These are phyloP conservation scores for Boletellus emodensis DNA, from an alignment of 768 basidiomycete genomes.

Conservation along the genomic window DNA sequence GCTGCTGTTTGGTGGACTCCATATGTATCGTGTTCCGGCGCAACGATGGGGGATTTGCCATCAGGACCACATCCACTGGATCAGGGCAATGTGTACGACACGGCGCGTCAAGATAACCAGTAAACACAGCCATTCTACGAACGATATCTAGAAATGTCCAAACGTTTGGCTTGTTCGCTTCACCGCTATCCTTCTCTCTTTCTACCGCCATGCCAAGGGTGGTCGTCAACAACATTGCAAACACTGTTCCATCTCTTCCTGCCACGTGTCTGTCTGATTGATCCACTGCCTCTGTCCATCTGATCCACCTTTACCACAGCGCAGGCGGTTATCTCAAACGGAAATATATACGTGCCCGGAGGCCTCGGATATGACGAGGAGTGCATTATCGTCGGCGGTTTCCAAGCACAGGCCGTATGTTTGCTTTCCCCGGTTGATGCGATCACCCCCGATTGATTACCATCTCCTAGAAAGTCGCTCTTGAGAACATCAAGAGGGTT, in stretches of 20 bases:
- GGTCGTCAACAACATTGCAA: not conserved
- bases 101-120: too few relatives aligned
- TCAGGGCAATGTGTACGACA: too few relatives aligned
- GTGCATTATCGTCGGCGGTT: constrained; percentile 33
- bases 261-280: not conserved
- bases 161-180: not conserved
- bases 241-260: not conserved
- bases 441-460: not conserved
- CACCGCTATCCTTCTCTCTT: not conserved
- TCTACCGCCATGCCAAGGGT: not conserved
- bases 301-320: not conserved
- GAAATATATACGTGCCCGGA: constrained; percentile 38
- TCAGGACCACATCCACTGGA: too few relatives aligned
- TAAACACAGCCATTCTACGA: not conserved
- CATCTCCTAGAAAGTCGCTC: constrained; percentile 31
- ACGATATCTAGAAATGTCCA: not conserved
- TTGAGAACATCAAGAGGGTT: constrained; percentile 37
- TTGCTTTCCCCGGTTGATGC: not conserved
- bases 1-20: too few relatives aligned
- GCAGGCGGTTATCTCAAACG: not conserved
- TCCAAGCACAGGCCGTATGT: constrained; percentile 38
- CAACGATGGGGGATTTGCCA: too few relatives aligned
- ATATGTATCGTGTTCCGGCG: too few relatives aligned
- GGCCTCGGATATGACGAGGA: constrained; percentile 35
- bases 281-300: not conserved